Evolutionary conservation across 768 basidiomycete genomes (phyloP).

Genomic region (Chalciporus pseudorubinellus): DNA sequence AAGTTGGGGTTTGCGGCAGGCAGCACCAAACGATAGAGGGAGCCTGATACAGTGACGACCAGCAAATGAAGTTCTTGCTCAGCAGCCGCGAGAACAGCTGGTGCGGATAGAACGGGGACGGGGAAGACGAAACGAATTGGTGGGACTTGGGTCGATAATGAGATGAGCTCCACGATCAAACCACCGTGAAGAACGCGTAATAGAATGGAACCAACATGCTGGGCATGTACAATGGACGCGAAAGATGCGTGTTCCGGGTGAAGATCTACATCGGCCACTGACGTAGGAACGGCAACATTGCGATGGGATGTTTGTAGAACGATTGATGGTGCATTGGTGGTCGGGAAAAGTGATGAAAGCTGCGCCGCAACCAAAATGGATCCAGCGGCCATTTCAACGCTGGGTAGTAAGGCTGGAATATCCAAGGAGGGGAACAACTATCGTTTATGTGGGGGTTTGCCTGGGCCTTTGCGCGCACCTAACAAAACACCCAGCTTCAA

Average conservation of each 20-base stretch:
- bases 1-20: slow-evolving; percentile 51
- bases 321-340: slow-evolving; percentile 47
- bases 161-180: slow-evolving; percentile 70
- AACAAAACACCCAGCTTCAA: slow-evolving; percentile 2
- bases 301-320: slow-evolving; percentile 60
- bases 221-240: slow-evolving; percentile 55
- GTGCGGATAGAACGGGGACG: slow-evolving; percentile 59
- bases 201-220: slow-evolving; percentile 62
- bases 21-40: slow-evolving; percentile 70
- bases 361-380: slow-evolving; percentile 53
- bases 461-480: neutral
- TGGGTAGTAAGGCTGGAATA: no score
- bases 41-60: slow-evolving; percentile 62
- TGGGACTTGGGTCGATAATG: slow-evolving; percentile 61
- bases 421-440: neutral
- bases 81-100: slow-evolving; percentile 55
- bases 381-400: slow-evolving; percentile 23
- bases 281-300: slow-evolving; percentile 47
- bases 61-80: slow-evolving; percentile 62
- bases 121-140: slow-evolving; percentile 81
- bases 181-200: slow-evolving; percentile 73
- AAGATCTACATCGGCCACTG: slow-evolving; percentile 38
- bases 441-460: neutral
- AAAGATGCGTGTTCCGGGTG: slow-evolving; percentile 73
- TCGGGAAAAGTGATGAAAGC: slow-evolving; percentile 61